Evolutionary conservation across 2,329 filamentous ascomycete species (phyloP).

Genomic region (Exophiala oligosperma): DNA sequence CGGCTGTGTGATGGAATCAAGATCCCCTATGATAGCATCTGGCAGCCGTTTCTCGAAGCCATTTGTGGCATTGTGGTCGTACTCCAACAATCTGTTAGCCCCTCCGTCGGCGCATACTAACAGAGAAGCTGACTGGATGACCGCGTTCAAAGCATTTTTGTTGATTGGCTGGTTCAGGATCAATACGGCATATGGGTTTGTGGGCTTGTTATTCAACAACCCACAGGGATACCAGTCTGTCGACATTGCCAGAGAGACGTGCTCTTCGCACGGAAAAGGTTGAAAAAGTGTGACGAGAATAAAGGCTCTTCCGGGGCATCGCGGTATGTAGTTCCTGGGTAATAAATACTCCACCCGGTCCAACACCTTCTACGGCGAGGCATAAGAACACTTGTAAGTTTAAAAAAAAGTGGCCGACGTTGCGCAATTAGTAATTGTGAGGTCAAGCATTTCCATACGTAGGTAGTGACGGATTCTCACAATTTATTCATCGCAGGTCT

Average conservation of each 20-base stretch:
- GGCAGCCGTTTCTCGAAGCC: constrained; percentile 49
- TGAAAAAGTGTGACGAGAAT: background rate
- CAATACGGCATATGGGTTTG: constrained; percentile 46
- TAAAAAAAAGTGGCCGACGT: background rate
- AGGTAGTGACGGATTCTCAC: background rate
- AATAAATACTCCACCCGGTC: background rate
- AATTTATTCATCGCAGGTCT: background rate
- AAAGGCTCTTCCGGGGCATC: background rate
- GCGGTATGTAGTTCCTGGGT: background rate
- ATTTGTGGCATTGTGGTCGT: constrained; percentile 7
- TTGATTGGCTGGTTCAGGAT: constrained; percentile 64
- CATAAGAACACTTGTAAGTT: background rate
- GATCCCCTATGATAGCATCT: constrained; percentile 79
- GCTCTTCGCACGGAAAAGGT: background rate
- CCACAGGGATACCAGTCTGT: constrained; percentile 23
- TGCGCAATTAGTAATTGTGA: constrained; percentile 4
- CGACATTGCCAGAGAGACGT: background rate
- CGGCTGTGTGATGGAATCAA: constrained; percentile 74
- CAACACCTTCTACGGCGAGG: background rate
- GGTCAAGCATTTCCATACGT: background rate
- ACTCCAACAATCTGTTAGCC: constrained; percentile 70
- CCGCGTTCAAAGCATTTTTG: constrained; percentile 39
- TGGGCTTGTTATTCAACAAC: constrained; percentile 17
- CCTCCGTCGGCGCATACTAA: constrained; percentile 88
- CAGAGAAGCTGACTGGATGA: constrained; percentile 53